These are phyloP conservation scores for Xerocomus spinulosus DNA, from an alignment of 768 basidiomycete species.

Conservation along the genomic window DNA sequence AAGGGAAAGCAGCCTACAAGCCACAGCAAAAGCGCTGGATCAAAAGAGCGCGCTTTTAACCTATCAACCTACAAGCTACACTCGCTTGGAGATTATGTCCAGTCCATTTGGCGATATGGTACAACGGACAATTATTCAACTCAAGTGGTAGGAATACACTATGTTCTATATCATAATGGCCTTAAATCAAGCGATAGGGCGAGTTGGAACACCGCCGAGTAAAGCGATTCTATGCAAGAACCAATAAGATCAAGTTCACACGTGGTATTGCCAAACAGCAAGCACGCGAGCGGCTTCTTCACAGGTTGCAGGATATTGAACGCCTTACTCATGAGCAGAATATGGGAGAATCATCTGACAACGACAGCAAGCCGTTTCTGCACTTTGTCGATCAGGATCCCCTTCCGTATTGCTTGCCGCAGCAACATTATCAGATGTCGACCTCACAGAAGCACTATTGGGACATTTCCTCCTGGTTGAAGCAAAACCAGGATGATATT, in stretches of 20 bases:
- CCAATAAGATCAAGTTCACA: conserved; percentile 31
- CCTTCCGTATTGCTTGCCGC: not conserved
- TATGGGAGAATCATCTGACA: no score
- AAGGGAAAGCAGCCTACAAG: not conserved
- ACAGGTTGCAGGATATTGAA: no score
- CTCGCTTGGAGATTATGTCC: conserved; percentile 13
- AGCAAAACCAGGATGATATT: not conserved
- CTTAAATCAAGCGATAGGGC: not conserved
- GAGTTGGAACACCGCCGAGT: conserved; percentile 35
- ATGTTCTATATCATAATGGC: not conserved
- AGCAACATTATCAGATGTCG: conserved; percentile 23
- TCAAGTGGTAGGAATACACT: conserved; percentile 27
- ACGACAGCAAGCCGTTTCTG: no score
- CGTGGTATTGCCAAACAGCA: conserved; percentile 30
- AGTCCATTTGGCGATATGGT: conserved; percentile 9
- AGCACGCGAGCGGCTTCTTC: conserved; percentile 8
- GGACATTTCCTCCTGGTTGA: not conserved
- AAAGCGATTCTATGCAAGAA: conserved; percentile 35
- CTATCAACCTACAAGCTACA: conserved; percentile 17
- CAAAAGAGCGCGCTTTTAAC: conserved; percentile 5
- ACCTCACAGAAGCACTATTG: not conserved
- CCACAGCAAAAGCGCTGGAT: not conserved
- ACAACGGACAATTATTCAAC: conserved; percentile 33
- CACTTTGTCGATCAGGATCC: conserved; percentile 7
- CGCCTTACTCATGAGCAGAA: no score